Conservation (phyloP, 2,329 filamentous ascomycete species). For the Plenodomus tracheiphilus region DNA sequence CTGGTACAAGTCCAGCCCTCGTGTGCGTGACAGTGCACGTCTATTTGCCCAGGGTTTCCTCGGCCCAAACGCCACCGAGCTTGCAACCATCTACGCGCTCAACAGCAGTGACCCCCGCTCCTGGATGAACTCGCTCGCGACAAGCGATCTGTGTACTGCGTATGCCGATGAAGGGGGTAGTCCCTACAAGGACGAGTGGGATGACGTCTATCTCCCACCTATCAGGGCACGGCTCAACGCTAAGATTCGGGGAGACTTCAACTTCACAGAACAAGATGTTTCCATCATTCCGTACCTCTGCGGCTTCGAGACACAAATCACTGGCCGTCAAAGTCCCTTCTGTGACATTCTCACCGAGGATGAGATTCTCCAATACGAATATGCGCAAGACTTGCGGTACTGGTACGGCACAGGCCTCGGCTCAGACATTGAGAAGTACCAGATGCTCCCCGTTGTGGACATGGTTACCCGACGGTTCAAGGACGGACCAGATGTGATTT, state of each 20-base stretch:
- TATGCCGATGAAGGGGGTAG: constrained; percentile 60
- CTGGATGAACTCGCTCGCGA: constrained; percentile 65
- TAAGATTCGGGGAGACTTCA: constrained; percentile 58
- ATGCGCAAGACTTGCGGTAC: constrained; percentile 69
- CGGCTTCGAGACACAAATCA: constrained; percentile 71
- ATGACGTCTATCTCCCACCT: constrained; percentile 56
- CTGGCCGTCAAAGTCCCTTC: constrained; percentile 61
- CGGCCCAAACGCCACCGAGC: constrained; percentile 57
- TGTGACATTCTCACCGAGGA: constrained; percentile 64
- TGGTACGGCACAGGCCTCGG: constrained; percentile 67
- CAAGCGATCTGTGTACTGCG: constrained; percentile 65
- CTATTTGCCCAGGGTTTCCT: constrained; percentile 66
- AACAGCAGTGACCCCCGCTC: constrained; percentile 58
- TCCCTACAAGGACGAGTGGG: constrained; percentile 54
- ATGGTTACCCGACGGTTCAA: constrained; percentile 58
- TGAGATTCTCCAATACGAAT: constrained; percentile 67
- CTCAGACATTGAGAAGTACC: constrained; percentile 56
- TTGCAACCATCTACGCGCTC: constrained; percentile 62
- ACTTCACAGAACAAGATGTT: constrained; percentile 58
- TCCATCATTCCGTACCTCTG: constrained; percentile 69
- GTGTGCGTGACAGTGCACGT: constrained; percentile 64
- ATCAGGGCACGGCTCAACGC: constrained; percentile 59
- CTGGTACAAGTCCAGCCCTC: constrained; percentile 57
- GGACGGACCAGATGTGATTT: constrained; percentile 55
- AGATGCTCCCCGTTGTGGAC: constrained; percentile 66